Evolutionary conservation across 208 protist species (phyloP).

Genomic region (Cochliopodium minus): DNA sequence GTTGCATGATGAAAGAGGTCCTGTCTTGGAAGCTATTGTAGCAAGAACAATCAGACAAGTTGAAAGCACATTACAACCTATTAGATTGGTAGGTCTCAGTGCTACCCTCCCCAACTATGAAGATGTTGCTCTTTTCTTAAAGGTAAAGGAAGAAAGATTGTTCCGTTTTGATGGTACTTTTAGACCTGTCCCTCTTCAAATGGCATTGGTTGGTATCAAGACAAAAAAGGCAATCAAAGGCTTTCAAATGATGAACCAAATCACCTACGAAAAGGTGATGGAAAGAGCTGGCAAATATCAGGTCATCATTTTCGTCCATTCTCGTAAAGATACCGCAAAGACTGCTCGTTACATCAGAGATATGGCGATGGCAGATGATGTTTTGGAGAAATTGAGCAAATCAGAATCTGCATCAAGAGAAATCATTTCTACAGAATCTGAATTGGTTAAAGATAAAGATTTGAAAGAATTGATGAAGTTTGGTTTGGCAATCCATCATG

Average conservation of each 20-base stretch:
- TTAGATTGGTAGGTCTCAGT: slow-evolving; percentile 92
- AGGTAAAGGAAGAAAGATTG: slow-evolving; percentile 69
- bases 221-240: slow-evolving; percentile 75
- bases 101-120: slow-evolving; percentile 97
- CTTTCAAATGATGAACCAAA: slow-evolving; percentile 84
- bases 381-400: slow-evolving; percentile 59
- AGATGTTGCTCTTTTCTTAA: slow-evolving; percentile 94
- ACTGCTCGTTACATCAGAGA: slow-evolving; percentile 73
- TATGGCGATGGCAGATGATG: slow-evolving; percentile 59
- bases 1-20: slow-evolving; percentile 93
- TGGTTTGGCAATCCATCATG: slow-evolving; percentile 97
- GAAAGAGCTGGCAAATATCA: slow-evolving; percentile 69
- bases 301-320: slow-evolving; percentile 97
- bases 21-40: slow-evolving; percentile 95
- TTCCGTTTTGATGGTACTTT: slow-evolving; percentile 81
- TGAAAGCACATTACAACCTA: slow-evolving; percentile 44
- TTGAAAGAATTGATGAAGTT: slow-evolving; percentile 69
- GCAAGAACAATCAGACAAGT: slow-evolving; percentile 73
- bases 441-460: slow-evolving; percentile 27
- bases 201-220: slow-evolving; percentile 90
- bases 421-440: slow-evolving; percentile 54
- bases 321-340: slow-evolving; percentile 87
- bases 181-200: slow-evolving; percentile 88
- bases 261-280: slow-evolving; percentile 88
- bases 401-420: slow-evolving; percentile 50